Conservation (phyloP, 345 rosid genomes). For the Xanthoceras sorbifolium region DNA sequence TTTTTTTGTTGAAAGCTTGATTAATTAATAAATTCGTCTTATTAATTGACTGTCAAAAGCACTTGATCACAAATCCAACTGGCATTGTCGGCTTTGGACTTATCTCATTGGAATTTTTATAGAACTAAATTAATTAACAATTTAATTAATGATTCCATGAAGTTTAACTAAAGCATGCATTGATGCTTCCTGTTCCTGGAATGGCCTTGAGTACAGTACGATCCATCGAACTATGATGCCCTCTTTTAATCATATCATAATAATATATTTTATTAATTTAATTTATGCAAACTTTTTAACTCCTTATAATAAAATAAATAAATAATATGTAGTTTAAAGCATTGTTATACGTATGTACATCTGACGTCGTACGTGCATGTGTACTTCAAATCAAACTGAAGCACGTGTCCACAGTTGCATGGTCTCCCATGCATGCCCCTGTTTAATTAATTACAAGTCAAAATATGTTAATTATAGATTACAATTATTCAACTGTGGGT, state of each 20-base stretch:
- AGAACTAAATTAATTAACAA: neutral
- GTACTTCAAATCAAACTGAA: constrained; percentile 28
- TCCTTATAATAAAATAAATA: no score
- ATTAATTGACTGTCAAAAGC: constrained; percentile 23
- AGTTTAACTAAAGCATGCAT: neutral
- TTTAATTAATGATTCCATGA: neutral
- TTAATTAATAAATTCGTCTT: neutral
- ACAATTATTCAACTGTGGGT: neutral
- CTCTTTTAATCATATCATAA: neutral
- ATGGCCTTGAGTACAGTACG: constrained; percentile 12
- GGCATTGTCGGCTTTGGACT: constrained; percentile 32
- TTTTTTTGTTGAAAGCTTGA: neutral
- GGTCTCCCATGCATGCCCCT: neutral
- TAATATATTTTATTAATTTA: neutral
- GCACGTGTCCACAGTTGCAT: constrained; percentile 26
- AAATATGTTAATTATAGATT: neutral
- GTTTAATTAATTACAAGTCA: neutral
- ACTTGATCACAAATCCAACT: constrained; percentile 23
- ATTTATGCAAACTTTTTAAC: neutral
- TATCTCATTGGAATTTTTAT: neutral
- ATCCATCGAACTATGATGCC: constrained; percentile 17
- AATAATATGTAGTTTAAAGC: neutral
- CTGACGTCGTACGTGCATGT: constrained; percentile 40
- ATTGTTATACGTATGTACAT: neutral
- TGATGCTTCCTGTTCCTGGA: constrained; percentile 23